Conservation (phyloP, 78 protist genomes). For the Neovahlkampfia damariscottae region DNA sequence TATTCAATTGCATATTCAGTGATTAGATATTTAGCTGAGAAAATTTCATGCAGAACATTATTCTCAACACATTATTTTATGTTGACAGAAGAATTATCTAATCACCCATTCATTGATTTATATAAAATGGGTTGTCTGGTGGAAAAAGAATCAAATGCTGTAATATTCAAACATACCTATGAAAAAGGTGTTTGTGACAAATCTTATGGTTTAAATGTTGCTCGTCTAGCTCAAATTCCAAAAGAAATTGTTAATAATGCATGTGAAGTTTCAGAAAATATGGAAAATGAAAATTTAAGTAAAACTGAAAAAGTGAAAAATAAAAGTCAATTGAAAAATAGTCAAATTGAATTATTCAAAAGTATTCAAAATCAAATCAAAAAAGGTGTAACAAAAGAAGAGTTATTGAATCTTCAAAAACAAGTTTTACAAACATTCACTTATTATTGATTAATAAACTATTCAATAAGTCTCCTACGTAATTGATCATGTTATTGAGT, state of each 20-base stretch:
- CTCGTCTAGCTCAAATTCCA: slow-evolving; percentile 72
- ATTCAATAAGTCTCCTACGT: too few relatives aligned
- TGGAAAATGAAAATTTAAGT: too few relatives aligned
- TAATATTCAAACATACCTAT: slow-evolving; percentile 77
- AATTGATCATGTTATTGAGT: too few relatives aligned
- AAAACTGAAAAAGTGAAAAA: too few relatives aligned
- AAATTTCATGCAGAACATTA: slow-evolving; percentile 54
- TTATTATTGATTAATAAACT: too few relatives aligned
- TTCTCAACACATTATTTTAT: slow-evolving; percentile 95
- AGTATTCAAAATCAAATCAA: too few relatives aligned
- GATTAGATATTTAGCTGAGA: slow-evolving; percentile 23
- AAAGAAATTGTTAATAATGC: not conserved
- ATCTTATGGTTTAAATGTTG: slow-evolving; percentile 88
- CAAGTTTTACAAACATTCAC: too few relatives aligned
- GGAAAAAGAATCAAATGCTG: slow-evolving; percentile 1
- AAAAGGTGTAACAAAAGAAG: too few relatives aligned
- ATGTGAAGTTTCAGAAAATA: not conserved
- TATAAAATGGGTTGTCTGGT: slow-evolving; percentile 15
- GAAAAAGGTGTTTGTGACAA: slow-evolving; percentile 56
- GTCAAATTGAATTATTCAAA: too few relatives aligned
- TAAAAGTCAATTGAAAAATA: too few relatives aligned
- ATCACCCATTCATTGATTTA: not conserved
- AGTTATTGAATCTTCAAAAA: too few relatives aligned
- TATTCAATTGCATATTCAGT: slow-evolving; percentile 72
- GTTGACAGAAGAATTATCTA: slow-evolving; percentile 55